Conservation (phyloP, 352 stramenopile genomes). For the Phytophthora idaei region DNA sequence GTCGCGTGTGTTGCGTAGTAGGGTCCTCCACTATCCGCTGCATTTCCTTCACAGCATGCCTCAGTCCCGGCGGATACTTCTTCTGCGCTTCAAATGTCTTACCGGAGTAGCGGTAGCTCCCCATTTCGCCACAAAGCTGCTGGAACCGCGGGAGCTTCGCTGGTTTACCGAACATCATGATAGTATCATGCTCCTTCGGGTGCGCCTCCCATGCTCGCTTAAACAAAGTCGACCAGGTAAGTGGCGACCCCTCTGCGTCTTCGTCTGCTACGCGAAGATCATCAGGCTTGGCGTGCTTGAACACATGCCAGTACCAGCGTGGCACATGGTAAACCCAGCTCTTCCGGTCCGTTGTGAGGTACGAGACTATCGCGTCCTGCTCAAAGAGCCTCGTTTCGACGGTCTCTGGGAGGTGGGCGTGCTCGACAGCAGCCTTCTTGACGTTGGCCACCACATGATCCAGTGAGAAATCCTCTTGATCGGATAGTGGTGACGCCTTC, state of each 20-base stretch:
- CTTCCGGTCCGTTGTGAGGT: conserved; percentile 37
- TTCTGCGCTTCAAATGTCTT: conserved; percentile 53
- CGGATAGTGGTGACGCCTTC: conserved; percentile 4
- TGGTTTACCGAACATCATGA: conserved; percentile 75
- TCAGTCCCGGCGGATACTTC: conserved; percentile 43
- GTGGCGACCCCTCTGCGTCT: not conserved
- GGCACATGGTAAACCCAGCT: conserved; percentile 74
- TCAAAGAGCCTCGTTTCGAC: conserved; percentile 36
- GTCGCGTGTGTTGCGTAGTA: conserved; percentile 18
- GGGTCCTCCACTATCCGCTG: conserved; percentile 50
- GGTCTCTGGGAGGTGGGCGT: conserved; percentile 19
- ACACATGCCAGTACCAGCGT: conserved; percentile 55
- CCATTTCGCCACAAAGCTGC: conserved; percentile 58
- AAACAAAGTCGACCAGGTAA: conserved; percentile 36
- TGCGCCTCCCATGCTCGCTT: conserved; percentile 64
- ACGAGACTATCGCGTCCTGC: conserved; percentile 30
- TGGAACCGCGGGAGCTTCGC: conserved; percentile 71
- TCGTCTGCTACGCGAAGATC: conserved; percentile 13
- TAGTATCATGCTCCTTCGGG: conserved; percentile 57
- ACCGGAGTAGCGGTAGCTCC: conserved; percentile 65
- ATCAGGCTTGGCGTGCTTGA: conserved; percentile 26
- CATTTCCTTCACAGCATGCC: conserved; percentile 52
- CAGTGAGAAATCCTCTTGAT: conserved; percentile 34
- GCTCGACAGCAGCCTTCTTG: conserved; percentile 25
- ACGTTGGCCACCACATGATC: conserved; percentile 20